Percentiles rank a stretch among this genome's conserved stretches.
Conservation (phyloP, 805 yeast genomes). For the Zygoascus bituminiphila region DNA sequence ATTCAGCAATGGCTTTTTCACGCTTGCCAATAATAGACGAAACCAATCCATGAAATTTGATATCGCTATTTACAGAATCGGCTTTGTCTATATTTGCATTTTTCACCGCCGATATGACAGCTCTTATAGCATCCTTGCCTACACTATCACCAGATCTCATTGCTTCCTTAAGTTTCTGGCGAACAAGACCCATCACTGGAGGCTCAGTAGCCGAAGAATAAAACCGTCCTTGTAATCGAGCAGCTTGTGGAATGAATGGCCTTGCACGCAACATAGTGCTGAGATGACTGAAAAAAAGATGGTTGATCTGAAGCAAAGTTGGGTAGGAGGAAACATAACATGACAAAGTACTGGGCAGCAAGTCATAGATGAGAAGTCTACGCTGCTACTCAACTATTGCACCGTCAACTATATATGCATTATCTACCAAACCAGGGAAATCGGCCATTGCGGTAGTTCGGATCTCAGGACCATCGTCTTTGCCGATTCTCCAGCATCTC, state of each 20-base stretch:
- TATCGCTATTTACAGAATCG: constrained; percentile 22
- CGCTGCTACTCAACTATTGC: not conserved
- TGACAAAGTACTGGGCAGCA: no score
- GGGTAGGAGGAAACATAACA: no score
- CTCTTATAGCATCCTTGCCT: constrained; percentile 24
- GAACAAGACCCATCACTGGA: constrained; percentile 30
- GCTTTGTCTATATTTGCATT: constrained; percentile 28
- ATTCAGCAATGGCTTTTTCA: constrained; percentile 42
- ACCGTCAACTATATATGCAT: constrained; percentile 66
- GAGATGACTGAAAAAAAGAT: no score
- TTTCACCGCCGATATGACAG: constrained; percentile 29
- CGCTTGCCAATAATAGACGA: constrained; percentile 35
- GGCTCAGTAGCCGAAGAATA: constrained; percentile 23
- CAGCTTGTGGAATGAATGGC: not conserved
- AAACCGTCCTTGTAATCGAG: not conserved
- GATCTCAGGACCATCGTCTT: constrained; percentile 63
- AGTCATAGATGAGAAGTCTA: not conserved
- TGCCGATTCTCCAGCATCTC: constrained; percentile 31
- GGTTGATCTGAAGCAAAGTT: not conserved
- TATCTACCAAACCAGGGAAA: constrained; percentile 73
- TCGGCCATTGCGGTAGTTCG: constrained; percentile 86
- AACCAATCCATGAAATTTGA: constrained; percentile 35
- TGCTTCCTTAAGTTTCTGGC: constrained; percentile 39
- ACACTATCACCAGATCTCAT: constrained; percentile 39
- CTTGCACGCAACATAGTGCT: not conserved